A percentile compares a stretch with the other conserved stretches of the same genome.
Conservation (phyloP, 352 stramenopile species). For the Phytopythium boreale region DNA sequence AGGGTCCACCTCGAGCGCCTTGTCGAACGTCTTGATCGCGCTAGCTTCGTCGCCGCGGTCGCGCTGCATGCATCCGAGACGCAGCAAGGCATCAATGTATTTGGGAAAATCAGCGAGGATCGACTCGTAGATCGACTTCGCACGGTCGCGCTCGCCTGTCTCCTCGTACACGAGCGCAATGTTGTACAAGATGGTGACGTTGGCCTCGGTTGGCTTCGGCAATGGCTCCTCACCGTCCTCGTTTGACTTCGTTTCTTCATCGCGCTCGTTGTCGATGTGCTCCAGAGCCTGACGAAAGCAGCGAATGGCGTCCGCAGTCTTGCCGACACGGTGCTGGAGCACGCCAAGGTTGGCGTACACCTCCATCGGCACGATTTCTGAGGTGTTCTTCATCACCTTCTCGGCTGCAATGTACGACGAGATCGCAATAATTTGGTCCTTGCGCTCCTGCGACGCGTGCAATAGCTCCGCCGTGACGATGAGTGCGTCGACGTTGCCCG, state of each 20-base stretch:
- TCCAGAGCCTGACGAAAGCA: conserved; percentile 88
- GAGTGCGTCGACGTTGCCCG: conserved; percentile 81
- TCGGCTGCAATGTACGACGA: conserved; percentile 88
- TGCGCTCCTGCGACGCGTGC: conserved; percentile 72
- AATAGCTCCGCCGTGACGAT: conserved; percentile 82
- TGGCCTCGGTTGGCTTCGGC: conserved; percentile 62
- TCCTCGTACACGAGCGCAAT: conserved; percentile 94
- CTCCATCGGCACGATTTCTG: conserved; percentile 78
- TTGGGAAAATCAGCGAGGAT: conserved; percentile 92
- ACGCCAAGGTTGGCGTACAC: conserved; percentile 83
- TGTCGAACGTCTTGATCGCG: conserved; percentile 90
- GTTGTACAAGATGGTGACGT: conserved; percentile 96
- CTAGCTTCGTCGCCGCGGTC: conserved; percentile 92
- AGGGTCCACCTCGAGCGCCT: conserved; percentile 89
- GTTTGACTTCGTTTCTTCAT: conserved; percentile 37
- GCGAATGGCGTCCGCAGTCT: conserved; percentile 88
- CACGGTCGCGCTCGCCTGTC: conserved; percentile 86
- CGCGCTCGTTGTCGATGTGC: conserved; percentile 37
- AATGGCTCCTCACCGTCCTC: conserved; percentile 35
- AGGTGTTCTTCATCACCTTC: conserved; percentile 85
- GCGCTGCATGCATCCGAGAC: conserved; percentile 92
- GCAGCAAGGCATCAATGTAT: conserved; percentile 94
- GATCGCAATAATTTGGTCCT: conserved; percentile 87
- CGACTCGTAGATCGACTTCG: conserved; percentile 91
- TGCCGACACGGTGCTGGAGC: conserved; percentile 81